phyloP scores from a whole-genome alignment of 1,284 basidiomycete species.

The Leucoagaricus sp. region DNA sequence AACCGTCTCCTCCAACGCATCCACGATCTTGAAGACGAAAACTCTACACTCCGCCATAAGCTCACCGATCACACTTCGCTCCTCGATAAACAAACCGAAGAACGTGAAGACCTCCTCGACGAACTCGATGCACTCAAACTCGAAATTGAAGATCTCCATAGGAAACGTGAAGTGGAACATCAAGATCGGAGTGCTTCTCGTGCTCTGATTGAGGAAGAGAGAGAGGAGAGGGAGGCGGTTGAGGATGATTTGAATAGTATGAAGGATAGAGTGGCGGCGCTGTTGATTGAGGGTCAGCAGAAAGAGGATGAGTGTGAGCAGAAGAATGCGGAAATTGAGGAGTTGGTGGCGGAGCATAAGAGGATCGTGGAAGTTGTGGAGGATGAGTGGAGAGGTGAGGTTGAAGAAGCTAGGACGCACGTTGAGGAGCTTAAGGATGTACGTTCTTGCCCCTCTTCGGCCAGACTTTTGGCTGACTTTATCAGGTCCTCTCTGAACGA shows the following conservation, averaged over 20 bases:
- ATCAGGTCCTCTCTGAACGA: constrained; percentile 69
- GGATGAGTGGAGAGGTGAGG: constrained; percentile 77
- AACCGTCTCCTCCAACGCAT: constrained; percentile 46
- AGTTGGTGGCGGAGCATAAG: constrained; percentile 66
- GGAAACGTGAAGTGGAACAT: constrained; percentile 59
- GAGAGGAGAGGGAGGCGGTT: constrained; percentile 69
- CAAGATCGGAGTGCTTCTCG: constrained; percentile 71
- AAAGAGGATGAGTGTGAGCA: constrained; percentile 82
- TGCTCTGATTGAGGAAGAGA: constrained; percentile 65
- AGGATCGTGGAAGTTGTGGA: constrained; percentile 69
- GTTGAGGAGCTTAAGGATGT: constrained; percentile 80
- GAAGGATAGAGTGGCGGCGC: constrained; percentile 74
- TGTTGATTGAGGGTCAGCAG: constrained; percentile 79
- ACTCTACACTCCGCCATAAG: constrained; percentile 58
- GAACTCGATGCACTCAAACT: constrained; percentile 62
- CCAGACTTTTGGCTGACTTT: not conserved
- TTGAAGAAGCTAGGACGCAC: constrained; percentile 69
- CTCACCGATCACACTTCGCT: constrained; percentile 65
- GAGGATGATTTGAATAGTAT: constrained; percentile 75
- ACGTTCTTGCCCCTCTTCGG: constrained; percentile 25
- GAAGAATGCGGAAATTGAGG: constrained; percentile 71
- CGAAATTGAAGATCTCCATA: constrained; percentile 69
- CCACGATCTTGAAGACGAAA: constrained; percentile 65
- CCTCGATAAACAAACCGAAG: constrained; percentile 59
- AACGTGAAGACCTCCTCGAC: constrained; percentile 71